These are phyloP conservation scores for Yamadazyma olivae DNA, from an alignment of 805 yeast genomes.

Conservation along the genomic window DNA sequence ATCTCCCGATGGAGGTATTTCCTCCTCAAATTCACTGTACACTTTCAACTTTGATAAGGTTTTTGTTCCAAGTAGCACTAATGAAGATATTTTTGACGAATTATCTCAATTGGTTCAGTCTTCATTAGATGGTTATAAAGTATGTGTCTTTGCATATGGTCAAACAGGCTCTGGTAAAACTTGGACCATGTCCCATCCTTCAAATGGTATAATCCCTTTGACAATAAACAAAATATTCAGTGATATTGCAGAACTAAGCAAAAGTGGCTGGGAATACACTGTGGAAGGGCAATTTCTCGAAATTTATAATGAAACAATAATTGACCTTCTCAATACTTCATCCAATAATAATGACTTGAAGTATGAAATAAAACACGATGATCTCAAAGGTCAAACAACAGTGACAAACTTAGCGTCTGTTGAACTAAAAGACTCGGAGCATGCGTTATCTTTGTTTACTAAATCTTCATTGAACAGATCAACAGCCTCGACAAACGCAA, in stretches of 20 bases:
- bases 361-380: slow-evolving; percentile 74
- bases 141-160: slow-evolving; percentile 94
- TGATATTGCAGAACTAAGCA: slow-evolving; percentile 44
- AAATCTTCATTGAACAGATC: slow-evolving; percentile 62
- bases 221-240: slow-evolving; percentile 71
- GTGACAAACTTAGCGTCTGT: slow-evolving; percentile 59
- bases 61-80: slow-evolving; percentile 53
- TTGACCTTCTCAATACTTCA: slow-evolving; percentile 53
- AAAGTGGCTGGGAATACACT: slow-evolving; percentile 60
- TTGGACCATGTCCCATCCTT: slow-evolving; percentile 71
- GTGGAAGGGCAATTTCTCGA: slow-evolving; percentile 79
- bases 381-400: slow-evolving; percentile 47
- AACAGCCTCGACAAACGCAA: slow-evolving; percentile 78
- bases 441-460: slow-evolving; percentile 49
- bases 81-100: slow-evolving; percentile 73
- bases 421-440: slow-evolving; percentile 42
- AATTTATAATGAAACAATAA: slow-evolving; percentile 79
- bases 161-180: slow-evolving; percentile 97
- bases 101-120: slow-evolving; percentile 79
- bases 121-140: slow-evolving; percentile 82
- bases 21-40: slow-evolving; percentile 8
- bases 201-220: slow-evolving; percentile 78
- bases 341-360: slow-evolving; percentile 25
- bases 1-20: slow-evolving; percentile 4
- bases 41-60: slow-evolving; percentile 74